phyloP scores from a whole-genome alignment of 2,329 filamentous ascomycete species.

The Calonectria hawksworthii region DNA sequence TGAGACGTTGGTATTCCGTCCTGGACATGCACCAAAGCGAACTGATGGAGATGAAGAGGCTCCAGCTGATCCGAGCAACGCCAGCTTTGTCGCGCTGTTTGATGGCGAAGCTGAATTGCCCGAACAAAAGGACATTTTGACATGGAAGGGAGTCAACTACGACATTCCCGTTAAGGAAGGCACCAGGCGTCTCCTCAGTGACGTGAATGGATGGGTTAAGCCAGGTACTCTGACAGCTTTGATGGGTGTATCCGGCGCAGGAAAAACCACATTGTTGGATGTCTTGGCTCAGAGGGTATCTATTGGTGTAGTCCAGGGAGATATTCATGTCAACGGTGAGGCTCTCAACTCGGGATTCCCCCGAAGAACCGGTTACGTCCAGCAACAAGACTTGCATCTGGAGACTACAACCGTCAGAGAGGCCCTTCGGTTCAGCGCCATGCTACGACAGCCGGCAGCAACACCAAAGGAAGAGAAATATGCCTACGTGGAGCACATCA shows the following conservation, averaged over 20 bases:
- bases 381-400: slow-evolving; percentile 70
- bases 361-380: slow-evolving; percentile 72
- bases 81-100: not conserved
- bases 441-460: slow-evolving; percentile 63
- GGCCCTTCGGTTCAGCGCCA: slow-evolving; percentile 61
- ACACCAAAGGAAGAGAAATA: slow-evolving; percentile 66
- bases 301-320: slow-evolving; percentile 70
- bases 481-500: slow-evolving; percentile 70
- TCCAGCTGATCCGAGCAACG: not conserved
- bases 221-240: slow-evolving; percentile 85
- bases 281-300: slow-evolving; percentile 59
- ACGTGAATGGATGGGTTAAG: slow-evolving; percentile 87
- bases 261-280: slow-evolving; percentile 51
- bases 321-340: slow-evolving; percentile 71
- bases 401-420: slow-evolving; percentile 63
- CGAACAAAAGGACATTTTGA: slow-evolving; percentile 69
- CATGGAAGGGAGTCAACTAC: slow-evolving; percentile 80
- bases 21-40: not conserved
- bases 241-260: slow-evolving; percentile 65
- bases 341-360: slow-evolving; percentile 67
- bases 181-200: slow-evolving; percentile 75
- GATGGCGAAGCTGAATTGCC: not conserved
- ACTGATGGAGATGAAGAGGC: not conserved
- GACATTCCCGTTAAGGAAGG: slow-evolving; percentile 77
- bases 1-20: not conserved